Conservation (phyloP, 1,139 yeast genomes). For the Nakaseomyces kungkrabaensis region DNA sequence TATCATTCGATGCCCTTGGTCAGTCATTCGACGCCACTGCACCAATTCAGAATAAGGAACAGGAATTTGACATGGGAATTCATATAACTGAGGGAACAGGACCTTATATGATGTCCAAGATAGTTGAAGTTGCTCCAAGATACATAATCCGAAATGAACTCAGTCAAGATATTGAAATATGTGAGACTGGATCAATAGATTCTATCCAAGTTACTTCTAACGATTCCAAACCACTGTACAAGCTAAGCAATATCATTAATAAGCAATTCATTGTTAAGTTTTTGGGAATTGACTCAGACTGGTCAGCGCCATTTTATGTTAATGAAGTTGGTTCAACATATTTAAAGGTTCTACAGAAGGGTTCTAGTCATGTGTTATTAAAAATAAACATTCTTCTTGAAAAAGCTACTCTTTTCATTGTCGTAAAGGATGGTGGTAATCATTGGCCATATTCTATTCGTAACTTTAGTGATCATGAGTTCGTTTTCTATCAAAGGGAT, state of each 20-base stretch:
- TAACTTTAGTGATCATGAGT: conserved; percentile 78
- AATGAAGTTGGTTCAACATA: conserved; percentile 76
- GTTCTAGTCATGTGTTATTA: conserved; percentile 56
- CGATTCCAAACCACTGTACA: conserved; percentile 52
- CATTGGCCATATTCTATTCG: conserved; percentile 91
- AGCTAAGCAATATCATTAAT: conserved; percentile 22
- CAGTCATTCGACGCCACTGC: conserved; percentile 61
- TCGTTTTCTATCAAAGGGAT: conserved; percentile 75
- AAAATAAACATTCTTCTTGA: conserved; percentile 70
- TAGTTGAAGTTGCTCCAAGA: conserved; percentile 74
- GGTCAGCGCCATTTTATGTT: conserved; percentile 86
- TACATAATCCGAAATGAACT: conserved; percentile 62
- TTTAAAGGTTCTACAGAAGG: conserved; percentile 53
- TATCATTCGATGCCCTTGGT: conserved; percentile 87
- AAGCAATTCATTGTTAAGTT: conserved; percentile 55
- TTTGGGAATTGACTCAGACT: conserved; percentile 47
- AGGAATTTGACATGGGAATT: conserved; percentile 70
- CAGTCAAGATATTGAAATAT: conserved; percentile 44
- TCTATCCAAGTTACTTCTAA: conserved; percentile 39
- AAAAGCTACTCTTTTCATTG: conserved; percentile 70
- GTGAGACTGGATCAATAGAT: conserved; percentile 55
- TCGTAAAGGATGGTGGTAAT: conserved; percentile 59
- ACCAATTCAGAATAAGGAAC: conserved; percentile 45
- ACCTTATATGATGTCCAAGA: conserved; percentile 63
- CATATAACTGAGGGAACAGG: conserved; percentile 82